These are phyloP conservation scores for Talaromyces rugulosus DNA, from an alignment of 2,329 filamentous ascomycete species.

Conservation along the genomic window DNA sequence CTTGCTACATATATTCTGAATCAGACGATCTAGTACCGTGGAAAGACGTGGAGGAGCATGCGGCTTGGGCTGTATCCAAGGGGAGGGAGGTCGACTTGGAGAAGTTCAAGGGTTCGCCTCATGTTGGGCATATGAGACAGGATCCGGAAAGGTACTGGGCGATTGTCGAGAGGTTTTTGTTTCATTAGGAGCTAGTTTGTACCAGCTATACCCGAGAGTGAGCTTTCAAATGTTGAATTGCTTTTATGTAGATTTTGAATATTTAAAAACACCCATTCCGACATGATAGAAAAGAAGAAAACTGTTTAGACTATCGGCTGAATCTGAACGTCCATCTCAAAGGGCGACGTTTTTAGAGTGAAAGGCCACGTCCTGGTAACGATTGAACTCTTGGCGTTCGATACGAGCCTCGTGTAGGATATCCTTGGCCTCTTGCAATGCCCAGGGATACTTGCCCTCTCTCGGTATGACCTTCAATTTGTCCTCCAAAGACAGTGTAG, in stretches of 20 bases:
- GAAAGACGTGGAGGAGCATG: conserved; percentile 35
- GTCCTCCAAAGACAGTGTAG: conserved; percentile 19
- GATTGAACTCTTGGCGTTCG: conserved; percentile 22
- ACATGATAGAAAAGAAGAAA: not conserved
- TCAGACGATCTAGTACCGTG: conserved; percentile 33
- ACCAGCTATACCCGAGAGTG: not conserved
- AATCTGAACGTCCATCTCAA: not conserved
- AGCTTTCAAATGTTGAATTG: not conserved
- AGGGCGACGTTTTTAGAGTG: conserved; percentile 21
- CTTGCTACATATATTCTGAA: conserved; percentile 39
- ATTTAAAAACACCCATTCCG: not conserved
- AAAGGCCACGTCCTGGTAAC: conserved; percentile 28
- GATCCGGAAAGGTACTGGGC: conserved; percentile 38
- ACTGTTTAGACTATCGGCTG: not conserved
- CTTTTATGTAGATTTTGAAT: not conserved
- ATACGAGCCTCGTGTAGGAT: conserved; percentile 23
- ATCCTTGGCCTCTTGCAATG: conserved; percentile 35
- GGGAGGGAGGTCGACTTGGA: conserved; percentile 32
- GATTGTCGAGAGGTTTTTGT: conserved; percentile 21
- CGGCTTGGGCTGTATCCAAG: conserved; percentile 25
- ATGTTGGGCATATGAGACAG: conserved; percentile 38
- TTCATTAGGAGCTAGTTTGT: not conserved
- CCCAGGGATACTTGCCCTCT: conserved; percentile 27
- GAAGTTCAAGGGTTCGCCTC: conserved; percentile 31
- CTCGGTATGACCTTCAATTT: conserved; percentile 11